Percentiles rank a stretch among this genome's conserved stretches.
phyloP scores from a whole-genome alignment of 208 protist species.

The Trypanosoma conorhini region DNA sequence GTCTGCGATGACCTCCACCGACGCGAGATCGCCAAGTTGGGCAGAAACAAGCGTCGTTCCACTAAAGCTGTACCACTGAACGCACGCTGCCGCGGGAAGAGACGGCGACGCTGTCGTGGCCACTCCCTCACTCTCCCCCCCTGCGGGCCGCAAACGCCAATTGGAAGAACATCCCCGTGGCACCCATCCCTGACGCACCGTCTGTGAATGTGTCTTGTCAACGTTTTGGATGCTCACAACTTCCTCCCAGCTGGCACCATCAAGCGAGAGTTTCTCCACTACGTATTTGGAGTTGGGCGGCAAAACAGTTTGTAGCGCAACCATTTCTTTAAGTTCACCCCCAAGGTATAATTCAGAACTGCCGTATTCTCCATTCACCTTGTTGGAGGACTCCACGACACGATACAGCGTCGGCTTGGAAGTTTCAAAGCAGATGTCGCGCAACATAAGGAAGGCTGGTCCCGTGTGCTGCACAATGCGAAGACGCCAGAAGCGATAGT shows the following conservation, averaged over 20 bases:
- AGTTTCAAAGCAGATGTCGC: conserved; percentile 21
- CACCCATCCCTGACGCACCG: conserved; percentile 40
- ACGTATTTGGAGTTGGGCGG: conserved; percentile 45
- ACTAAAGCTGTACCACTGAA: conserved; percentile 56
- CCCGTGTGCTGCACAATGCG: conserved; percentile 35
- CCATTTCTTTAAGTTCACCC: conserved; percentile 28
- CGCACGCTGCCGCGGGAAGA: conserved; percentile 4
- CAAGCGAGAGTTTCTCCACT: conserved; percentile 73
- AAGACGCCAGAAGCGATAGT: conserved; percentile 52
- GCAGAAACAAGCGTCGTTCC: conserved; percentile 24
- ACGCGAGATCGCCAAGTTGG: conserved; percentile 29
- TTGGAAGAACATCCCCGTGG: conserved; percentile 36
- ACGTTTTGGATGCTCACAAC: conserved; percentile 39
- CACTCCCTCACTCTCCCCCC: background rate
- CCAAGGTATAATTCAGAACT: conserved; percentile 15
- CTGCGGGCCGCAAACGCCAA: conserved; percentile 55
- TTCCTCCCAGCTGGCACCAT: conserved; percentile 58
- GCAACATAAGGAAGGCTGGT: conserved; percentile 10
- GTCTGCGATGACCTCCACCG: conserved; percentile 30
- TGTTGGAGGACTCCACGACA: conserved; percentile 1
- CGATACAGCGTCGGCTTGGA: conserved; percentile 26
- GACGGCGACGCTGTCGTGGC: background rate
- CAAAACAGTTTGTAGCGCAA: conserved; percentile 48
- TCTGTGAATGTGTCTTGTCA: conserved; percentile 1
- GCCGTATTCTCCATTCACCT: background rate